Evolutionary conservation across 306 rosid genomes (phyloP).

Genomic region (Oxytropis ochrocephala): DNA sequence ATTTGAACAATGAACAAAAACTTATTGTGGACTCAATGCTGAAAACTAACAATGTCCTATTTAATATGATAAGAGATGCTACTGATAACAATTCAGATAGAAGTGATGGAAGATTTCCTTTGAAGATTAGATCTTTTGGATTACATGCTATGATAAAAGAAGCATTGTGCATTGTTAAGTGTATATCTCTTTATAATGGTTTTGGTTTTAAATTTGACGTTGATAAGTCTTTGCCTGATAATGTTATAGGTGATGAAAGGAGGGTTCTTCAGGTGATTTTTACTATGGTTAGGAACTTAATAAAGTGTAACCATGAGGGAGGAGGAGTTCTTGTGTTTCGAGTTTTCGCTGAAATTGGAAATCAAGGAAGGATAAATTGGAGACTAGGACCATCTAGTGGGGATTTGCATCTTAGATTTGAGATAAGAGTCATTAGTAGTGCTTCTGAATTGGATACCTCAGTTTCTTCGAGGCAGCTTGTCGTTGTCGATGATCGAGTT

Average conservation of each 20-base stretch:
- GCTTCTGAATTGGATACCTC: constrained; percentile 37
- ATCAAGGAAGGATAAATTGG: constrained; percentile 70
- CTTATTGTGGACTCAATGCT: constrained; percentile 64
- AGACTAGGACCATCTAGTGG: constrained; percentile 51
- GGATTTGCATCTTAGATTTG: constrained; percentile 62
- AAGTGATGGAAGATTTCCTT: constrained; percentile 51
- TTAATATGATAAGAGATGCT: constrained; percentile 70
- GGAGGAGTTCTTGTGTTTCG: constrained; percentile 52
- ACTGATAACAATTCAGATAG: constrained; percentile 52
- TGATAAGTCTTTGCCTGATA: constrained; percentile 62
- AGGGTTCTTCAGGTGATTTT: constrained; percentile 88
- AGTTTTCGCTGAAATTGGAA: constrained; percentile 44
- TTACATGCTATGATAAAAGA: constrained; percentile 63
- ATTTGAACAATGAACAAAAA: constrained; percentile 47
- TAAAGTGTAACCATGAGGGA: constrained; percentile 34
- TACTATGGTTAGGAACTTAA: constrained; percentile 69
- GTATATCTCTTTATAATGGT: constrained; percentile 52
- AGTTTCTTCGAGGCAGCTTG: constrained; percentile 21
- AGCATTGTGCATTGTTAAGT: constrained; percentile 73
- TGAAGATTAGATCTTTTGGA: constrained; percentile 59
- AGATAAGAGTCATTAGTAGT: constrained; percentile 41
- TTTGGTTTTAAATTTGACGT: constrained; percentile 59
- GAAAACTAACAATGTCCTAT: constrained; percentile 60
- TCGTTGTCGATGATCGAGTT: constrained; percentile 26
- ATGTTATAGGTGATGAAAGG: constrained; percentile 74